Conservation (phyloP, 1,139 yeast genomes). For the Debaryomyces udenii region DNA sequence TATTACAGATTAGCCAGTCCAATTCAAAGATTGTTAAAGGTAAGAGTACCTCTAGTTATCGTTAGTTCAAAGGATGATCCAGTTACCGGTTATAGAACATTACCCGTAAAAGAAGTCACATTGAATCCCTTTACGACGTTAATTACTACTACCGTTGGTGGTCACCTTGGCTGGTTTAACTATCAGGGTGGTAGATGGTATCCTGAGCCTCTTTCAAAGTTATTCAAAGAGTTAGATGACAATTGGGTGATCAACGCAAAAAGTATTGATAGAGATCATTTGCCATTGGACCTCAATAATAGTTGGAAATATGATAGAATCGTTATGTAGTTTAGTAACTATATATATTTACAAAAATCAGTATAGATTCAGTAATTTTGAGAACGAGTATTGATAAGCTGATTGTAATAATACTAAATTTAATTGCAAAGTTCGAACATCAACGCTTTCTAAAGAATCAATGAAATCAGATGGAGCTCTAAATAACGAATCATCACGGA, state of each 20-base stretch:
- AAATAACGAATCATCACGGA: not conserved
- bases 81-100: constrained; percentile 51
- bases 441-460: not conserved
- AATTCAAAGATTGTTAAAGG: constrained; percentile 46
- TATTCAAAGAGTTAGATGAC: constrained; percentile 36
- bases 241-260: constrained; percentile 26
- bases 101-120: constrained; percentile 63
- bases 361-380: not conserved
- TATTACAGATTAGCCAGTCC: constrained; percentile 61
- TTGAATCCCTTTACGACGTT: constrained; percentile 71
- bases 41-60: constrained; percentile 56
- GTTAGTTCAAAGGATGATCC: constrained; percentile 61
- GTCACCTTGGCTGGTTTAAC: constrained; percentile 73
- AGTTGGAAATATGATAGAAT: constrained; percentile 39
- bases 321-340: constrained; percentile 9
- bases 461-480: not conserved
- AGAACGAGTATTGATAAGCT: too few species aligned
- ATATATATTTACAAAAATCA: not conserved
- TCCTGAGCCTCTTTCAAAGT: constrained; percentile 38
- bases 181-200: constrained; percentile 58
- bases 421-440: too few species aligned
- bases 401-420: not conserved
- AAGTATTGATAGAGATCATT: constrained; percentile 18
- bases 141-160: constrained; percentile 77
- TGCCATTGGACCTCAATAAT: constrained; percentile 32